Evolutionary conservation across 495 filamentous ascomycete species (phyloP).

Genomic region (Daldinia concentrica): DNA sequence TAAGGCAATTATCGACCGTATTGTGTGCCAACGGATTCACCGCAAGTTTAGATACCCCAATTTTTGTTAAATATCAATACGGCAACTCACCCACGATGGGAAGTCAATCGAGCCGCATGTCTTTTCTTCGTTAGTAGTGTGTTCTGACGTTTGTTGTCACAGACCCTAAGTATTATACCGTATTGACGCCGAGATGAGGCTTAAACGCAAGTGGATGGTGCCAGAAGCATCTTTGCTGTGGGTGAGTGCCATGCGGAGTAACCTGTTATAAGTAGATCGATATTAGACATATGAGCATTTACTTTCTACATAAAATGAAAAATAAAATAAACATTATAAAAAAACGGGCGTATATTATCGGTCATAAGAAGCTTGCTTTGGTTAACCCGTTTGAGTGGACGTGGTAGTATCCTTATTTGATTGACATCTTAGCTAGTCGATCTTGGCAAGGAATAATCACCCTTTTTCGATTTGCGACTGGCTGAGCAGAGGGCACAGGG

Average conservation of each 20-base stretch:
- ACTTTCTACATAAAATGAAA: no score
- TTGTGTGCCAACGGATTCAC: background rate
- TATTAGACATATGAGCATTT: background rate
- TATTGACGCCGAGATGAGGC: conserved; percentile 14
- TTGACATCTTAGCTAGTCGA: background rate
- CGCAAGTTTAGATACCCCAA: background rate
- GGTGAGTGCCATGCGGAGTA: background rate
- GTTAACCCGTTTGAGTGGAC: background rate
- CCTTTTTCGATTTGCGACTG: background rate
- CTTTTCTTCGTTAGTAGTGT: background rate
- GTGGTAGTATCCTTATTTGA: background rate
- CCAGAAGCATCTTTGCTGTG: background rate
- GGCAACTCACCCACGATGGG: no score
- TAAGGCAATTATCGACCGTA: background rate
- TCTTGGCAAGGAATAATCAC: background rate
- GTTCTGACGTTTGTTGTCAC: background rate
- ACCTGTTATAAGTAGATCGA: background rate
- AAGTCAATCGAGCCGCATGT: background rate
- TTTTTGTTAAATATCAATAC: no score
- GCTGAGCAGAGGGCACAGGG: background rate
- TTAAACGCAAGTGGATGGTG: conserved; percentile 17
- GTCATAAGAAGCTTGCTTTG: background rate
- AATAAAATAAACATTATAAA: no score
- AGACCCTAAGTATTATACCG: background rate
- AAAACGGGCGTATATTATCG: background rate